phyloP scores from a whole-genome alignment of 257 asterid species.

The Cruciata laevipes region DNA sequence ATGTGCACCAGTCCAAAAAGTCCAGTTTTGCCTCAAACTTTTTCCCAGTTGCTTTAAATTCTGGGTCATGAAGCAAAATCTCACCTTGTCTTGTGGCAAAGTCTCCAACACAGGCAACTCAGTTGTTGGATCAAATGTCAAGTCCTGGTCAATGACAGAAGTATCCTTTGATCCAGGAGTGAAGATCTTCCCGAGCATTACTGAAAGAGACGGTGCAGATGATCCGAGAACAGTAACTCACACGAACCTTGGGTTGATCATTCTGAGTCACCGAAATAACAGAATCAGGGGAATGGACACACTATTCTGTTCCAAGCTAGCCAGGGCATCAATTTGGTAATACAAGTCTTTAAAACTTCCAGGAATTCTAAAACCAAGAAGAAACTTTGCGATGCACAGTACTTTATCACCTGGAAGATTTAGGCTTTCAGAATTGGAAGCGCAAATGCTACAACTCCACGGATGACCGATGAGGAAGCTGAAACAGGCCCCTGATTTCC shows the following conservation, averaged over 20 bases:
- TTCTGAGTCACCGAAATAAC: constrained; percentile 70
- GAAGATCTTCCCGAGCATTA: constrained; percentile 78
- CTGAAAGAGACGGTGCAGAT: constrained; percentile 65
- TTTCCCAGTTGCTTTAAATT: constrained; percentile 77
- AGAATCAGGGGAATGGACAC: constrained; percentile 73
- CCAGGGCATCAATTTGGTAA: constrained; percentile 78
- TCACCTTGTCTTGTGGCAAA: constrained; percentile 53
- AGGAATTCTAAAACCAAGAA: constrained; percentile 83
- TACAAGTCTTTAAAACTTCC: constrained; percentile 71
- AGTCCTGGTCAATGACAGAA: constrained; percentile 72
- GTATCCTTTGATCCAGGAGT: constrained; percentile 79
- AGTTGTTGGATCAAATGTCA: constrained; percentile 53
- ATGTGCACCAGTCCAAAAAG: constrained; percentile 92
- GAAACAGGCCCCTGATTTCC: constrained; percentile 78
- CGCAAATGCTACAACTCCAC: constrained; percentile 77
- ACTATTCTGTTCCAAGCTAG: constrained; percentile 69
- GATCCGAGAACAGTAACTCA: constrained; percentile 82
- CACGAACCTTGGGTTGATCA: constrained; percentile 80
- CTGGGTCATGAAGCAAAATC: constrained; percentile 69
- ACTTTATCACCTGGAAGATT: constrained; percentile 81
- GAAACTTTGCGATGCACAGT: constrained; percentile 77
- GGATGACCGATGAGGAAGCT: constrained; percentile 76
- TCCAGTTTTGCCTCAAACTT: too few relatives aligned
- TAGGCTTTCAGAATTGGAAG: constrained; percentile 52
- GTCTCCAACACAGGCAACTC: constrained; percentile 61